Base-by-base conservation (phyloP, 805 yeast species). In the Candida patagonica region DNA sequence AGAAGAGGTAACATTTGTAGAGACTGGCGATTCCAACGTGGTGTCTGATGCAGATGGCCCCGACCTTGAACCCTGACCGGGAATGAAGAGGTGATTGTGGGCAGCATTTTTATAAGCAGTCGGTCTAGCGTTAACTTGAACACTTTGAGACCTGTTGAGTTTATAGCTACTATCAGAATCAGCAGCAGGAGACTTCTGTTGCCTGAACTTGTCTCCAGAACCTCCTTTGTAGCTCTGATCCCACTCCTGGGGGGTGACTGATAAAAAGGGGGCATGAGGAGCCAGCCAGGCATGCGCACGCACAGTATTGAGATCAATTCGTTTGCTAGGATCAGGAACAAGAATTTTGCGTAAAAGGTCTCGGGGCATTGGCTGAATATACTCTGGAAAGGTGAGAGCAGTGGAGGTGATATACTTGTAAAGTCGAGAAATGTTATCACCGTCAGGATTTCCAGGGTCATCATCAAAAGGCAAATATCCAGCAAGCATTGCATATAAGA, bases 391-490 rank as follows among this genome's bases (percentile, higher is more conserved):
- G 3, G 96, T 92, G 53, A 92, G 68, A 3, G 95, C 85, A 1
- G 96, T 86, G 38, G 78, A 71, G 19, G 96, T 86, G 48, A 92
- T 92, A 63, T 92, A 92, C 55, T 80, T 84, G 64, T 92, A 92
- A 44, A 92, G 68, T 56, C 81, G 79, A 17, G 88, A 84, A 55
- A 92, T 89, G 61, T 92, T 94, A 42, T 88, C 83, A 38, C 96
- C 95, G 57, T 89, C 96, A 26, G 96, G 97, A 56, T 92, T 92
- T 40, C 82, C 80, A 16, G 95, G 92, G 59, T 92, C 98, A 61
- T 92, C 98, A 56, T 92, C 98, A 67, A 86, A 92, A 1, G 98
- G 98, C 45, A 92, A 69, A 60, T 92, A 92, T 1, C 98, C 98
- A 0, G 97, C 89, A 36, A 92, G 68, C 95, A 92, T 92, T 8